phyloP scores from a whole-genome alignment of 148 eudicot species.

The Fagopyrum homotropicum region DNA sequence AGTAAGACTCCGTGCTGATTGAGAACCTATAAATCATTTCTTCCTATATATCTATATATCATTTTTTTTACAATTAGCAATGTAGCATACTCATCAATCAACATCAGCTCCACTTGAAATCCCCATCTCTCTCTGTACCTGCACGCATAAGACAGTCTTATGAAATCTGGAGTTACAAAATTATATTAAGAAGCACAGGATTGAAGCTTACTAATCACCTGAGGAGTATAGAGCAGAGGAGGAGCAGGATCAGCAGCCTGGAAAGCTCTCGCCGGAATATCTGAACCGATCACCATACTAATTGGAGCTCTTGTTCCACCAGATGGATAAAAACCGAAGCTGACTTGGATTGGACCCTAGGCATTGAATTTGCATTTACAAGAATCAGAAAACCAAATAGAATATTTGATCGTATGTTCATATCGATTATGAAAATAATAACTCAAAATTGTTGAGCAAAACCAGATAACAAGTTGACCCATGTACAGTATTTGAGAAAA shows the following conservation, averaged over 20 bases:
- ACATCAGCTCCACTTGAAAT: not conserved
- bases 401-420: not conserved
- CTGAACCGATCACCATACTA: not conserved
- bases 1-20: too few species aligned
- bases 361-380: not conserved
- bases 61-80: too few species aligned
- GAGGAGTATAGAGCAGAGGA: not conserved
- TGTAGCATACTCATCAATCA: not conserved
- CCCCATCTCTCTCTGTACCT: constrained; percentile 4
- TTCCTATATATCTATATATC: too few species aligned
- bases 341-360: not conserved
- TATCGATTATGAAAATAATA: not conserved
- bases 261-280: not conserved
- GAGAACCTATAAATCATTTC: too few species aligned
- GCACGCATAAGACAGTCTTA: not conserved
- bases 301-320: constrained; percentile 1
- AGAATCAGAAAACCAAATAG: not conserved
- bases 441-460: not conserved
- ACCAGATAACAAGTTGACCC: not conserved
- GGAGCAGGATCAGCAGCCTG: not conserved
- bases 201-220: not conserved
- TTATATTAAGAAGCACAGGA: not conserved
- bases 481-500: not conserved
- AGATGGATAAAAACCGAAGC: not conserved
- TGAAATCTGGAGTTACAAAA: not conserved